These are phyloP conservation scores for Canariomyces notabilis DNA, from an alignment of 2,329 filamentous ascomycete species.

Conservation along the genomic window DNA sequence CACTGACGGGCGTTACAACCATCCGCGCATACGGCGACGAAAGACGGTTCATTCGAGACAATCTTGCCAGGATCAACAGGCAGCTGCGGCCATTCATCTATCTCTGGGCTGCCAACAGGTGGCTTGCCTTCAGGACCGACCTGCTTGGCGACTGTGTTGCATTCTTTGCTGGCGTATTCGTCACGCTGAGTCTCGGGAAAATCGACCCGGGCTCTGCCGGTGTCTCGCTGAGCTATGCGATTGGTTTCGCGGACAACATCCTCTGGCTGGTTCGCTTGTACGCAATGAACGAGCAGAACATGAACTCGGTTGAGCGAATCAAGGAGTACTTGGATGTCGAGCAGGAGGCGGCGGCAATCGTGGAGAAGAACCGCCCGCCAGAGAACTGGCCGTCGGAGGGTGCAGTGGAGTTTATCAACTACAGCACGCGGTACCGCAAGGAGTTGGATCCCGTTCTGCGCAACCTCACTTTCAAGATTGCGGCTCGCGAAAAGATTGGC, in stretches of 20 bases:
- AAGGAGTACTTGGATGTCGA: slow-evolving; percentile 97
- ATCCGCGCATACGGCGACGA: slow-evolving; percentile 96
- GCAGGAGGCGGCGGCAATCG: slow-evolving; percentile 76
- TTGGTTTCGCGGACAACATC: slow-evolving; percentile 95
- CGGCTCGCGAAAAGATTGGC: slow-evolving; percentile 84
- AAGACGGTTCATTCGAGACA: slow-evolving; percentile 87
- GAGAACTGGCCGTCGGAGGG: slow-evolving; percentile 81
- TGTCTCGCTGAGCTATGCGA: slow-evolving; percentile 89
- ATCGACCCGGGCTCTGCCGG: slow-evolving; percentile 90
- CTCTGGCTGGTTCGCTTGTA: slow-evolving; percentile 95
- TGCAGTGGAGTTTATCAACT: slow-evolving; percentile 79
- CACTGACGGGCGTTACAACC: slow-evolving; percentile 87
- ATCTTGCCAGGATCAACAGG: slow-evolving; percentile 79
- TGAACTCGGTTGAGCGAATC: slow-evolving; percentile 97
- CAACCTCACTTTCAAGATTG: slow-evolving; percentile 79
- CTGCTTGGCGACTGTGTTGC: slow-evolving; percentile 84
- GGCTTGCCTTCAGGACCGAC: slow-evolving; percentile 91
- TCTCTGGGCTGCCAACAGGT: slow-evolving; percentile 93
- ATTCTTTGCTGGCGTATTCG: slow-evolving; percentile 89
- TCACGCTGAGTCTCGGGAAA: slow-evolving; percentile 73
- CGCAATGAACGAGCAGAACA: slow-evolving; percentile 94
- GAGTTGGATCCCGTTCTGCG: slow-evolving; percentile 85
- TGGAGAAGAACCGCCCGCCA: slow-evolving; percentile 73
- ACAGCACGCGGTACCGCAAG: slow-evolving; percentile 81
- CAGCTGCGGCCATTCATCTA: slow-evolving; percentile 94